Evolutionary conservation across 2,329 filamentous ascomycete genomes (phyloP).

Genomic region (Microascus cirrosus): DNA sequence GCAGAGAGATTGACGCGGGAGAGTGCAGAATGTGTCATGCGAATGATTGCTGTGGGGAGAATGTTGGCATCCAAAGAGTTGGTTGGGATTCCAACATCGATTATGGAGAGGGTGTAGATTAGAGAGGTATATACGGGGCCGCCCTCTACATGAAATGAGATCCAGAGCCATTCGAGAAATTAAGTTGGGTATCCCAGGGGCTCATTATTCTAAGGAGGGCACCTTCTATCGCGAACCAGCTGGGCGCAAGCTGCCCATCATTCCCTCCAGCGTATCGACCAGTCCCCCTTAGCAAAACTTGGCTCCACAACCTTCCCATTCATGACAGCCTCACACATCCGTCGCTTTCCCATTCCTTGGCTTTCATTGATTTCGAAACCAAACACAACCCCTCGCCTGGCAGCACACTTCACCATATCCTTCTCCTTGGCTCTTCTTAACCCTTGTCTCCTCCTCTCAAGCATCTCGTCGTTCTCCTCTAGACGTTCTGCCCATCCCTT

Average conservation of each 20-base stretch:
- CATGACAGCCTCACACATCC: slow-evolving; percentile 49
- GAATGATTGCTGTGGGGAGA: slow-evolving; percentile 18
- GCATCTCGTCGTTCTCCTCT: slow-evolving; percentile 38
- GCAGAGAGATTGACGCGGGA: slow-evolving; percentile 18
- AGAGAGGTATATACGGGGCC: no score
- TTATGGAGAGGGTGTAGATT: no score
- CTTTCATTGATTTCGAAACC: slow-evolving; percentile 23
- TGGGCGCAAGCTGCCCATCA: background rate
- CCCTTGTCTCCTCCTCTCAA: slow-evolving; percentile 34
- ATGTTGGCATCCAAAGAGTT: slow-evolving; percentile 12
- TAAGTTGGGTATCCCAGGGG: no score
- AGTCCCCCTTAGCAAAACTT: slow-evolving; percentile 50
- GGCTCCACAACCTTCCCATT: slow-evolving; percentile 45
- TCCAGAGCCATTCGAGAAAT: no score
- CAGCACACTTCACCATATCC: slow-evolving; percentile 52
- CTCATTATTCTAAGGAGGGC: no score
- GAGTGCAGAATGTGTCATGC: slow-evolving; percentile 21
- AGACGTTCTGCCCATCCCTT: slow-evolving; percentile 41
- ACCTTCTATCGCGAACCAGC: no score
- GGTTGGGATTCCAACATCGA: background rate
- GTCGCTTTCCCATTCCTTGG: slow-evolving; percentile 13
- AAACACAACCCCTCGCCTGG: slow-evolving; percentile 48
- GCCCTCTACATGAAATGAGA: no score
- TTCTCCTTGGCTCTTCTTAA: slow-evolving; percentile 30
- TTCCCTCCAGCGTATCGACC: slow-evolving; percentile 46